Evolutionary conservation across 2,329 filamentous ascomycete species (phyloP), one percentile per base, ranked within the genome.

Genomic region (Clarireedia sp.): DNA sequence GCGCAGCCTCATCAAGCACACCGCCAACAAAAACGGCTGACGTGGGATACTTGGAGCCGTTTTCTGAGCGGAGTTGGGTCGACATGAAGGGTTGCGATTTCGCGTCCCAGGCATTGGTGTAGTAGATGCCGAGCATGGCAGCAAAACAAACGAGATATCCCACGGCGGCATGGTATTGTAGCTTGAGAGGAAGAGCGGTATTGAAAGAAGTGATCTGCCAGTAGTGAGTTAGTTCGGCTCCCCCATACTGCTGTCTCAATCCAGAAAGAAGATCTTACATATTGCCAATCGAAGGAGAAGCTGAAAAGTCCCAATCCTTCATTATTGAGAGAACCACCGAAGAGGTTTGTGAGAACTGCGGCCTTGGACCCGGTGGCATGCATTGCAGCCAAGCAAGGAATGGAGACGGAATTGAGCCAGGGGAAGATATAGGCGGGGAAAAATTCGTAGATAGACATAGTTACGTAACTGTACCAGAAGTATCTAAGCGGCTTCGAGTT

Each of bases 131-230:
- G 0, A 77, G 60, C 76, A 82, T 78, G 1, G 70, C 73, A 6
- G 72, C 59, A 52, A 75, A 78, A 62, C 78, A 81, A 19, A 75
- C 64, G 1, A 75, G 36, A n/a, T 73, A 73, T 0, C 80, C 80
- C 0, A 71, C 54, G 0, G 73, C 72, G 6, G 70, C 60, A 56
- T 82, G 77, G 0, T 69, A 56, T 63, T 81, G 78, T 0, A 79
- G 67, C 5, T 70, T 73, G 0, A 82, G 71, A 0, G 80, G 79
- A 0, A 81, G 71, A 0, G 79, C 75, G 0, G 78, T 79, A 43
- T 73, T 70, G 61, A 73, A 74, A 0, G 77, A 82, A 5, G 78
- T 80, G 50, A 81, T 78, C 75, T 81, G 59, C 2, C 10, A 8
- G 0, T 17, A 64, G 58, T 45, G 26, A 52, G 58, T 45, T 36